phyloP scores from a whole-genome alignment of 352 stramenopile species.

The Globisporangium perplexum region DNA sequence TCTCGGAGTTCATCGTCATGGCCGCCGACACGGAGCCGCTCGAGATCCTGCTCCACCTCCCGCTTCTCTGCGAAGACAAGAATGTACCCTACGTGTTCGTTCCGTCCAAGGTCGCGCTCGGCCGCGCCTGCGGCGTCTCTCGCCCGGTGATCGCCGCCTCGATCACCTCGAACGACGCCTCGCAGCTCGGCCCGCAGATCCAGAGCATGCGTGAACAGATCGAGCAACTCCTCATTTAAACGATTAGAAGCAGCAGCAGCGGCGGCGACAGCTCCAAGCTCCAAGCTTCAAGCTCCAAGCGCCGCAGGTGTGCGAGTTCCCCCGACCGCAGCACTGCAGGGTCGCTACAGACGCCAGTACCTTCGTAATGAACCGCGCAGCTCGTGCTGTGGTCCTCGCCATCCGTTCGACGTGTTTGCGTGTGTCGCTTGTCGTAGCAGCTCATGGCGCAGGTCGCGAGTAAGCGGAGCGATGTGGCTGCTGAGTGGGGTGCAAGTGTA shows the following conservation, averaged over 20 bases:
- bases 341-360: no score
- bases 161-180: conserved; percentile 99
- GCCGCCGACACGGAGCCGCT: conserved; percentile 98
- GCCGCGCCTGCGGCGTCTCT: conserved; percentile 98
- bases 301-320: no score
- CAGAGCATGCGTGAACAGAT: conserved; percentile 99
- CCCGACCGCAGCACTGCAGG: no score
- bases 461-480: no score
- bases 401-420: no score
- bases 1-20: conserved; percentile 99
- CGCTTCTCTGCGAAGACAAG: conserved; percentile 98
- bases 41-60: conserved; percentile 99
- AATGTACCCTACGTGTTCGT: conserved; percentile 91
- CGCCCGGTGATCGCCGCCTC: conserved; percentile 98
- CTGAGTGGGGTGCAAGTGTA: no score
- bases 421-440: no score
- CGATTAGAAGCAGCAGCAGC: conserved; percentile 11
- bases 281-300: no score
- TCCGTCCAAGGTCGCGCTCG: conserved; percentile 97
- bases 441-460: no score
- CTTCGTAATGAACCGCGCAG: no score
- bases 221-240: conserved; percentile 99
- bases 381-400: no score
- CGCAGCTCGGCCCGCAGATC: conserved; percentile 98
- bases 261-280: not conserved